Base-by-base conservation (phyloP, 2,329 filamentous ascomycete species). In the Hypoxylon sp. region DNA sequence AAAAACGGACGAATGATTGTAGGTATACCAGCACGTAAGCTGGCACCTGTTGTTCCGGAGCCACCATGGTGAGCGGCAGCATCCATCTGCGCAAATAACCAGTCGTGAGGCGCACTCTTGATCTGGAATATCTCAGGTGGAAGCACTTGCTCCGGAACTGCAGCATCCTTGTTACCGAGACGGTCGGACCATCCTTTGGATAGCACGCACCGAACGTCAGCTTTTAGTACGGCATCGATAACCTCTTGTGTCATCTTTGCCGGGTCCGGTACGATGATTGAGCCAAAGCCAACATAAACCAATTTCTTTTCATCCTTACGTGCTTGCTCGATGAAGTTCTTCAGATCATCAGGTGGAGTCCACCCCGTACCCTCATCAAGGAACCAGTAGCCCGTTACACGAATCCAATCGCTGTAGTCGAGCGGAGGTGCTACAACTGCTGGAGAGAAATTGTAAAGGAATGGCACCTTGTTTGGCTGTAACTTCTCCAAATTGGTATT, bases 381-480 rank as follows among this genome's bases (percentile, higher is more conserved):
- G 80, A 99, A 98, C 96, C 96, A 99, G 81, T 99, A 98, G 0
- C 96, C 96, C 0, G 96, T 98, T 6, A 98, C 93, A 46, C 93
- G 89, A 78, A 99, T 96, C 96, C 96, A 99, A 79, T 98, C 96
- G 45, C 93, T 95, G 81, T 94, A 99, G 81, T 99, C 96, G 1
- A 98, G 84, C 14, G 96, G 96, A 28, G 94, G 95, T 1, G 93
- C 89, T n/a, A 99, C 96, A 11, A 99, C 96, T 10, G 89, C 92
- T 0, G 94, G 93, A 61, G 93, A 97, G 79, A 98, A 98, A 80
- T 98, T 98, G 84, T 99, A 99, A 49, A 99, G 81, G 80, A 99
- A 99, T 0, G 96, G 96, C n/a, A 98, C 93, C 78, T 97, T 97
- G 82, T 98, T 97, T 1, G 93, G 91, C 80, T 98, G 94, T 88